Evolutionary conservation across 2,329 filamentous ascomycete species (phyloP).

Genomic region (Arthrobotrys iridis): DNA sequence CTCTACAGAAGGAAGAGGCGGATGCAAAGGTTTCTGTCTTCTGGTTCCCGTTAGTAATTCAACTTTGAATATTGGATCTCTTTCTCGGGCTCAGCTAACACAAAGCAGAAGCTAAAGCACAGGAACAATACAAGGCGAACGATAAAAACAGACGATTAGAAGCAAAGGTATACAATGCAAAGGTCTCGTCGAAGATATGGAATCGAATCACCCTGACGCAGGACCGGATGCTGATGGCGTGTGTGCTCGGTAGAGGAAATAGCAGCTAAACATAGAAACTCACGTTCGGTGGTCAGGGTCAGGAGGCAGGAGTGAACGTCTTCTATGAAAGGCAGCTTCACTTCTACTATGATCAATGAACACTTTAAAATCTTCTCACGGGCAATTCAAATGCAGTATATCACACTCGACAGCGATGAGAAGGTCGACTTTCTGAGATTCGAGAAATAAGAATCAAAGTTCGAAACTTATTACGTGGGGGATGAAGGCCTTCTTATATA

Average conservation of each 20-base stretch:
- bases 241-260: neutral
- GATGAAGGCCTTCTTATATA: slow-evolving; percentile 50
- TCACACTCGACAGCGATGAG: slow-evolving; percentile 48
- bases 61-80: neutral
- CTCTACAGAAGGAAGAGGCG: neutral
- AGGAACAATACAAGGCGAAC: neutral
- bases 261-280: slow-evolving; percentile 40
- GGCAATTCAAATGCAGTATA: slow-evolving; percentile 34
- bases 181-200: neutral
- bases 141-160: neutral
- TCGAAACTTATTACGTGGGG: slow-evolving; percentile 40
- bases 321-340: slow-evolving; percentile 22
- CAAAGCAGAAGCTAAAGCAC: neutral
- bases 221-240: slow-evolving; percentile 30
- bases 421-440: slow-evolving; percentile 50
- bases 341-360: slow-evolving; percentile 44
- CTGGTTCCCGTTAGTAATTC: slow-evolving; percentile 29
- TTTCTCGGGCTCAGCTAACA: neutral
- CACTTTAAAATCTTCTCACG: slow-evolving; percentile 45
- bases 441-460: slow-evolving; percentile 39
- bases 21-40: too few relatives aligned
- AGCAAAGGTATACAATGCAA: neutral
- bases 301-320: slow-evolving; percentile 28
- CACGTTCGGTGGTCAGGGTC: slow-evolving; percentile 32
- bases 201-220: slow-evolving; percentile 10